Base-by-base conservation (phyloP, 2,329 filamentous ascomycete species). In the Microdochium trichocladiopsis region DNA sequence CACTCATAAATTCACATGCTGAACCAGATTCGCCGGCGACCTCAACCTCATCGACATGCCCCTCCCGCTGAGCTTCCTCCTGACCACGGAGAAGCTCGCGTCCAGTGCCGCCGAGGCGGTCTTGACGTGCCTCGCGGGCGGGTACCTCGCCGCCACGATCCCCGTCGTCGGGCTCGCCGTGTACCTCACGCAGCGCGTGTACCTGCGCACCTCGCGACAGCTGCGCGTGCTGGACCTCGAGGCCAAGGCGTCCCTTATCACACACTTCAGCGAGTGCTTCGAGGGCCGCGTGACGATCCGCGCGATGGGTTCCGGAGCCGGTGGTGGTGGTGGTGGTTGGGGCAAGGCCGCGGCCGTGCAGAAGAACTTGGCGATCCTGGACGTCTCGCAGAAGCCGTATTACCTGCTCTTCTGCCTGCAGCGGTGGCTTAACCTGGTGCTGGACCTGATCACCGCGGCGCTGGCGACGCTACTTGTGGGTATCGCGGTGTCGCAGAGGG, bases 131-230 rank as follows among this genome's bases (percentile, higher is more conserved):
- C 65, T 70, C 3, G 69, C 72, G 8, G 70, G 75, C 0, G 66
- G 65, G 54, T 78, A 74, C 55, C 69, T 71, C 1, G 71, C 68
- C 1, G 68, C 71, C 4, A 66, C 68, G 4, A 68, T 77, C 49
- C 75, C 76, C 0, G 53, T 72, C 1, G 66, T 72, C 2, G 59
- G 76, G 22, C 51, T 68, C 8, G 62, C 70, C 2, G 60, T 77
- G 14, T 74, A 73, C 51, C 51, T 72, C 8, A 67, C 80, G 10
- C 77, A 80, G 52, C 72, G 72, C 43, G 71, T 76, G 55, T 82
- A 82, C 54, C 68, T 82, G n/a, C 69, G 74, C 5, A 82, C 78
- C 1, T 80, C 77, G 0, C 75, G 77, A 3, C 78, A 81, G 52
- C 62, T 82, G 6, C 71, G 79, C 49, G 69, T 78, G 25, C 64